Conservation (phyloP, 257 asterid species). For the Pogostemon cablin region DNA sequence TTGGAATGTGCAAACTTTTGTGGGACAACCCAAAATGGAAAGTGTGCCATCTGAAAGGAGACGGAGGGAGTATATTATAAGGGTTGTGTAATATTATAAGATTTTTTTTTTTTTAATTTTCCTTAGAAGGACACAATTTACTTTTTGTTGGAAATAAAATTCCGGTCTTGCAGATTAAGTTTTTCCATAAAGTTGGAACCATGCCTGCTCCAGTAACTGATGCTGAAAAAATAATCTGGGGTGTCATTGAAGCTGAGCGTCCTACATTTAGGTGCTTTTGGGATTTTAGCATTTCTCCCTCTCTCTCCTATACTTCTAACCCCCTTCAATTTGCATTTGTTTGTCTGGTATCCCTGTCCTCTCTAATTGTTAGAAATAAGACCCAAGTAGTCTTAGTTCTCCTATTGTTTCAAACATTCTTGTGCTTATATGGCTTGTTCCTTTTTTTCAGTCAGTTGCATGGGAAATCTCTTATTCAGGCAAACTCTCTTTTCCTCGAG, state of each 20-base stretch:
- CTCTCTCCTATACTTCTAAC: not conserved
- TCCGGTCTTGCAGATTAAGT: slow-evolving; percentile 61
- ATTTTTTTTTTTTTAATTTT: not conserved
- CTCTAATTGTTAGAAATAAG: too few relatives aligned
- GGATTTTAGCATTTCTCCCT: not conserved
- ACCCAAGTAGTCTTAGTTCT: not conserved
- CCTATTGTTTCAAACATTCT: slow-evolving; percentile 17
- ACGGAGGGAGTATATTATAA: too few relatives aligned
- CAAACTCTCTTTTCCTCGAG: slow-evolving; percentile 77
- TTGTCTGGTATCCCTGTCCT: not conserved
- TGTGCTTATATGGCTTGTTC: slow-evolving; percentile 28
- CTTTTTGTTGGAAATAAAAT: slow-evolving; percentile 11
- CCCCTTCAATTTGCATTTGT: not conserved
- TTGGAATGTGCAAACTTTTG: too few relatives aligned
- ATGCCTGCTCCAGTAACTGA: slow-evolving; percentile 72
- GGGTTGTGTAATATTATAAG: not conserved
- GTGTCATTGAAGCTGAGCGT: slow-evolving; percentile 82
- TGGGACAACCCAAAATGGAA: too few relatives aligned
- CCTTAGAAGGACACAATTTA: slow-evolving; percentile 1
- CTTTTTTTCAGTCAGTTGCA: slow-evolving; percentile 68
- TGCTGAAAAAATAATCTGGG: slow-evolving; percentile 76
- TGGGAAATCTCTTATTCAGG: slow-evolving; percentile 75
- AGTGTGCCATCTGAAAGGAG: too few relatives aligned
- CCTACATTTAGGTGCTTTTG: slow-evolving; percentile 64
- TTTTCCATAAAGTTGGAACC: slow-evolving; percentile 77